Evolutionary conservation across 108 stramenopile genomes (phyloP).

Genomic region (Parmales sp.): DNA sequence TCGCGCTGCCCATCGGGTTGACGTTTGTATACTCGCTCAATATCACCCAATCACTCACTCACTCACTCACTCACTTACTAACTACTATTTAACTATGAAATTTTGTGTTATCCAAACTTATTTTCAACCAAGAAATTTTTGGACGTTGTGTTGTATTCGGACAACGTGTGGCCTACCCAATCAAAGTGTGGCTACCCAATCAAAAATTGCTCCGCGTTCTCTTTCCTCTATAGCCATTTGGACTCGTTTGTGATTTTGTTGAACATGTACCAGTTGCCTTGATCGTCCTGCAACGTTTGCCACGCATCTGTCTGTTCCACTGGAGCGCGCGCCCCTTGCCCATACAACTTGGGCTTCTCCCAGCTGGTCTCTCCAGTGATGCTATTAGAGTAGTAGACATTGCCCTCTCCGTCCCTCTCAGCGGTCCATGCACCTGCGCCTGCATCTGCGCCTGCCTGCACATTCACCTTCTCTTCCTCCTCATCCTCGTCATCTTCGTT

Average conservation of each 20-base stretch:
- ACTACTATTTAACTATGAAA: too few relatives aligned
- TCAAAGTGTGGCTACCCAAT: too few relatives aligned
- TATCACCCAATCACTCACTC: too few relatives aligned
- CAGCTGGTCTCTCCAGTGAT: not conserved
- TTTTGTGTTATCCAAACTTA: too few relatives aligned
- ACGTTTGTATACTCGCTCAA: too few relatives aligned
- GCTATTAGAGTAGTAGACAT: not conserved
- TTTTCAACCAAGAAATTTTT: too few relatives aligned
- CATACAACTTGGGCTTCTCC: not conserved
- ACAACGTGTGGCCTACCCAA: too few relatives aligned
- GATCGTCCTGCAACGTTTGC: not conserved
- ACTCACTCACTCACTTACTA: too few relatives aligned
- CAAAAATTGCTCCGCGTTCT: not conserved
- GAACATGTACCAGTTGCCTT: not conserved
- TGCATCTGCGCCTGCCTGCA: not conserved
- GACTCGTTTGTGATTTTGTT: not conserved
- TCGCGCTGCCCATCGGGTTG: too few relatives aligned
- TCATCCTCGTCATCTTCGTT: not conserved
- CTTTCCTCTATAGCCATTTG: not conserved
- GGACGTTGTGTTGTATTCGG: too few relatives aligned
- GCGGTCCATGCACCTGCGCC: not conserved
- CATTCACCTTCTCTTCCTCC: not conserved
- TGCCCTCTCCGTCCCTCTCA: not conserved
- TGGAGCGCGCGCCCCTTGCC: not conserved
- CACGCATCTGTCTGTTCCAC: not conserved